Evolutionary conservation across 2,329 filamentous ascomycete species (phyloP).

Genomic region (Pseudohalonectria lignicola): DNA sequence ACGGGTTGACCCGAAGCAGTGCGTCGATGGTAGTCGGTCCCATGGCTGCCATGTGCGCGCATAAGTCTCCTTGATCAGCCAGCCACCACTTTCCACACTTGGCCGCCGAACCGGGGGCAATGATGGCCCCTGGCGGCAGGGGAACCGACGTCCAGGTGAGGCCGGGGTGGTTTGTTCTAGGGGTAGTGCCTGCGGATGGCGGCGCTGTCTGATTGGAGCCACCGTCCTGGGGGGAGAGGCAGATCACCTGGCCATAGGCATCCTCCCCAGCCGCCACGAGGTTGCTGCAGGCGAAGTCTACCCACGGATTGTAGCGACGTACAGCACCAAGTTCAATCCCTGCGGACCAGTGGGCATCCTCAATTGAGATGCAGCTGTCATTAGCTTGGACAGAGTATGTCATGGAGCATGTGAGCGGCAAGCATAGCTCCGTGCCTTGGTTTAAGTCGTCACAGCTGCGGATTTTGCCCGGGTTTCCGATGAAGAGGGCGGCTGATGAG

Average conservation of each 20-base stretch:
- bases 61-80: not conserved
- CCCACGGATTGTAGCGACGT: conserved; percentile 2
- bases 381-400: not conserved
- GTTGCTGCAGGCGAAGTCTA: conserved; percentile 4
- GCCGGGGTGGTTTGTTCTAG: not conserved
- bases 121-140: not conserved
- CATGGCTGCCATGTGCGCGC: not conserved
- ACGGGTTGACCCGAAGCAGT: not conserved
- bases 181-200: not conserved
- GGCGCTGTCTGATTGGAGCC: not conserved
- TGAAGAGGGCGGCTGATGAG: conserved; percentile 9
- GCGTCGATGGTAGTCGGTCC: not conserved
- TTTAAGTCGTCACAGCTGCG: conserved; percentile 7
- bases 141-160: not conserved
- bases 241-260: not conserved
- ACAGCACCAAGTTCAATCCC: not conserved
- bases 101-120: not conserved
- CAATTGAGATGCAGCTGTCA: not conserved
- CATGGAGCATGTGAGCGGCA: not conserved
- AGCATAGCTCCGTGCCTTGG: not conserved
- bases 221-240: not conserved
- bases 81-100: not conserved
- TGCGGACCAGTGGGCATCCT: not conserved
- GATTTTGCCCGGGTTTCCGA: conserved; percentile 7
- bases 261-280: not conserved